These are phyloP conservation scores for Candida nonsorbophila DNA, from an alignment of 805 yeast species.

Conservation along the genomic window DNA sequence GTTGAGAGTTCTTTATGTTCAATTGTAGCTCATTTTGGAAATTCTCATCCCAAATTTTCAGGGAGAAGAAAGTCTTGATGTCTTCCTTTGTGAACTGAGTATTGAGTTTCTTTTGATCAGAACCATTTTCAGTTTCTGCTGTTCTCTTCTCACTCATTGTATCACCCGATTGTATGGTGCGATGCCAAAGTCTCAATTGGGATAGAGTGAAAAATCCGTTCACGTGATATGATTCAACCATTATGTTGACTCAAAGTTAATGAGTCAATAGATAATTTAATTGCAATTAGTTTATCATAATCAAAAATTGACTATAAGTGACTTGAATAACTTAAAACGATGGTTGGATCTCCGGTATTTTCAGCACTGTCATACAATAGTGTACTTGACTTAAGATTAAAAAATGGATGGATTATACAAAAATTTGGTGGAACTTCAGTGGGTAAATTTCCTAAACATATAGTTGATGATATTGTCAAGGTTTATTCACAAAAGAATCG, in stretches of 20 bases:
- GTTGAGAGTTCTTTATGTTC: constrained; percentile 53
- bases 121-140: background rate
- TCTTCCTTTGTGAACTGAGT: constrained; percentile 23
- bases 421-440: constrained; percentile 97
- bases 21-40: constrained; percentile 36
- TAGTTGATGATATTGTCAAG: constrained; percentile 79
- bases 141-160: background rate
- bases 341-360: constrained; percentile 16
- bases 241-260: constrained; percentile 5
- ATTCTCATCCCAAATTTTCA: constrained; percentile 41
- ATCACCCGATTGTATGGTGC: no score
- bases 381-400: constrained; percentile 28
- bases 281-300: background rate
- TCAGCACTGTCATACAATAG: constrained; percentile 31
- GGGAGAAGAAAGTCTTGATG: constrained; percentile 39
- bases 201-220: no score
- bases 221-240: background rate
- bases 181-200: no score
- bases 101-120: constrained; percentile 9
- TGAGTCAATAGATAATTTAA: background rate
- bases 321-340: constrained; percentile 2
- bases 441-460: constrained; percentile 86
- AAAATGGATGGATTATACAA: constrained; percentile 51
- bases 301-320: no score
- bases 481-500: constrained; percentile 52